A percentile compares a stretch with the other conserved stretches of the same genome.
phyloP scores from a whole-genome alignment of 345 rosid genomes.

The Gossypium bickii region DNA sequence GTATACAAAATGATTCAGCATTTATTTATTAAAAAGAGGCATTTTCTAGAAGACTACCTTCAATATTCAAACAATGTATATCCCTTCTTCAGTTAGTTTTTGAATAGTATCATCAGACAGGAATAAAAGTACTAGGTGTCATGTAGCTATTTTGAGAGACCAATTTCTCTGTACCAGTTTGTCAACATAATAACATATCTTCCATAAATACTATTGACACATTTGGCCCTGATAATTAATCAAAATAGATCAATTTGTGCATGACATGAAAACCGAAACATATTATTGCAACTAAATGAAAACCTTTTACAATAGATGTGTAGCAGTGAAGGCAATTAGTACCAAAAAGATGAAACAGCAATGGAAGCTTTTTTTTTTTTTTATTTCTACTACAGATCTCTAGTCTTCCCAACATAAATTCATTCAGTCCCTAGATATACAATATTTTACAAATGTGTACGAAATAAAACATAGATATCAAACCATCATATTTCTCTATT shows the following conservation, averaged over 20 bases:
- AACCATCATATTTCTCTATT: too few species aligned
- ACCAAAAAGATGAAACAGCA: not conserved
- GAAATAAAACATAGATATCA: not conserved
- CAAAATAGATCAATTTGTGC: not conserved
- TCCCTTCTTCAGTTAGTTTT: not conserved
- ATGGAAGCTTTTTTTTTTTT: not conserved
- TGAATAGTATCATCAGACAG: not conserved
- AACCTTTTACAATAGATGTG: not conserved
- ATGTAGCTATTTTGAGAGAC: not conserved
- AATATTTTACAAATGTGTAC: not conserved
- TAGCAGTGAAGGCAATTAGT: not conserved
- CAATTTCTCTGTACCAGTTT: not conserved
- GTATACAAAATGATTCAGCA: not conserved
- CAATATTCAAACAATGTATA: not conserved
- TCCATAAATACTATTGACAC: not conserved
- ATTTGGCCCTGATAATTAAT: not conserved
- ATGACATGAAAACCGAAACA: not conserved
- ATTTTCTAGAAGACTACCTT: not conserved
- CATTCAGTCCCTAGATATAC: not conserved
- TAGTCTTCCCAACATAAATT: not conserved
- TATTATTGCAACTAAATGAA: not conserved
- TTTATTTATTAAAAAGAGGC: not conserved
- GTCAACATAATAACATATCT: not conserved
- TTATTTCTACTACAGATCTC: not conserved
- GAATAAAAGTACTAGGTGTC: not conserved